phyloP scores from a whole-genome alignment of 1,139 yeast species.

The Citeromyces siamensis region DNA sequence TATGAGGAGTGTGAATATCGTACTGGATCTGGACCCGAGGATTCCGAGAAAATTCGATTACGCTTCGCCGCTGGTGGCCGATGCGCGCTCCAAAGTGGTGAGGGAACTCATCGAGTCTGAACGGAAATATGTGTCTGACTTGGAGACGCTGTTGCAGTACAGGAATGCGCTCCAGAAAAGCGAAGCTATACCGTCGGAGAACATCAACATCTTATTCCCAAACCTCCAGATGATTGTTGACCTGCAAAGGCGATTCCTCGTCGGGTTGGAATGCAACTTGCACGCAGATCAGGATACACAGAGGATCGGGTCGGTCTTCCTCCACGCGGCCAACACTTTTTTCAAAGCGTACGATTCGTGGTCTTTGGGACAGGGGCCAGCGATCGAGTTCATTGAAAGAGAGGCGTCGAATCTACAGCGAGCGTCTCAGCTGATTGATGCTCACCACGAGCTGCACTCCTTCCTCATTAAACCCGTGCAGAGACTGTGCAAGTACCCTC shows the following conservation, averaged over 20 bases:
- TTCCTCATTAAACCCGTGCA: constrained; percentile 91
- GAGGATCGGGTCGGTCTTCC: constrained; percentile 78
- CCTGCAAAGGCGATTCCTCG: constrained; percentile 80
- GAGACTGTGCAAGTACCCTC: constrained; percentile 86
- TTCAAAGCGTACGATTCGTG: constrained; percentile 86
- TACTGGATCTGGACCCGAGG: constrained; percentile 39
- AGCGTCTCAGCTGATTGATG: constrained; percentile 57
- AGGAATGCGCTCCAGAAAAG: constrained; percentile 53
- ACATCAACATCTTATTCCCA: constrained; percentile 77
- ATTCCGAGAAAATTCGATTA: constrained; percentile 18
- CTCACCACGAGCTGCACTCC: constrained; percentile 82
- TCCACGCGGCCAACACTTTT: constrained; percentile 66
- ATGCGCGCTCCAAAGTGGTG: constrained; percentile 64
- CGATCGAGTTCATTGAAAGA: constrained; percentile 65
- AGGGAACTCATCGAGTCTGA: constrained; percentile 83
- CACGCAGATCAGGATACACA: constrained; percentile 65
- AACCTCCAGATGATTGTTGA: constrained; percentile 75
- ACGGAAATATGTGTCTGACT: constrained; percentile 82
- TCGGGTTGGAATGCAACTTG: constrained; percentile 84
- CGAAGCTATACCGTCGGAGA: constrained; percentile 67
- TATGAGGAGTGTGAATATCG: constrained; percentile 52
- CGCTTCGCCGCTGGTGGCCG: constrained; percentile 22
- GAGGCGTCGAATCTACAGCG: constrained; percentile 47
- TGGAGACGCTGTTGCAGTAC: constrained; percentile 61
- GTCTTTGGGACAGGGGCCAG: constrained; percentile 78